These are phyloP conservation scores for Pittosporum tobira DNA, from an alignment of 129 eudicot genomes.

Conservation along the genomic window DNA sequence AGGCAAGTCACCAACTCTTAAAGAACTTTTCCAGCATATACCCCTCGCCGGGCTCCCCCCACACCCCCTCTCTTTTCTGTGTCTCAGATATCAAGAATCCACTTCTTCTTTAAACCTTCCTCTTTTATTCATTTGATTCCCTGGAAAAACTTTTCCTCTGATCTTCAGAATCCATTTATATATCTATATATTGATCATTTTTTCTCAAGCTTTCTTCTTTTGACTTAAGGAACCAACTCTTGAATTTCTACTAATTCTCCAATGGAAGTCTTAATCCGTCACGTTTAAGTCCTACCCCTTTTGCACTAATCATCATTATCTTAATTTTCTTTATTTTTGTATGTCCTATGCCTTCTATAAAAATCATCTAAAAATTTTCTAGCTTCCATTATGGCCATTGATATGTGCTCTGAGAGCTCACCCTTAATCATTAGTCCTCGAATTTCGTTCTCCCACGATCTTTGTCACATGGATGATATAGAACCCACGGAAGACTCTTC, in stretches of 20 bases:
- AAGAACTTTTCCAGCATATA: neutral
- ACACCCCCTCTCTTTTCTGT: constrained; percentile 1
- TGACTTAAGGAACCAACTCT: constrained; percentile 1
- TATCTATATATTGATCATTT: neutral
- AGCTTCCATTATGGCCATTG: constrained; percentile 22
- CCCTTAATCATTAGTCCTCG: constrained; percentile 28
- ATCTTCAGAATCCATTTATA: neutral
- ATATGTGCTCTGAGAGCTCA: constrained; percentile 24
- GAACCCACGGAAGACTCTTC: constrained; percentile 8
- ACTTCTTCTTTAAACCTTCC: neutral
- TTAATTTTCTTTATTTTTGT: neutral
- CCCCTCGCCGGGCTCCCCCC: no score
- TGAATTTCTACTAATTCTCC: neutral
- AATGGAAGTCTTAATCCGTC: constrained; percentile 3
- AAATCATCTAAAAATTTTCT: neutral
- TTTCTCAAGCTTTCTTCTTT: neutral
- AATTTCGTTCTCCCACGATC: constrained; percentile 39
- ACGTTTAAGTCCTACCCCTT: neutral
- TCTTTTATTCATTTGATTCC: neutral
- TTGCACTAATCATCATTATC: neutral
- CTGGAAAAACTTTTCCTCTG: neutral
- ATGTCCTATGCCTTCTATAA: neutral
- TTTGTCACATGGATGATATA: constrained; percentile 5
- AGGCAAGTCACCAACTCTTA: constrained; percentile 1
- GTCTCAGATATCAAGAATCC: neutral